phyloP scores from a whole-genome alignment of 2,329 filamentous ascomycete genomes.

The Cytospora paraplurivora region DNA sequence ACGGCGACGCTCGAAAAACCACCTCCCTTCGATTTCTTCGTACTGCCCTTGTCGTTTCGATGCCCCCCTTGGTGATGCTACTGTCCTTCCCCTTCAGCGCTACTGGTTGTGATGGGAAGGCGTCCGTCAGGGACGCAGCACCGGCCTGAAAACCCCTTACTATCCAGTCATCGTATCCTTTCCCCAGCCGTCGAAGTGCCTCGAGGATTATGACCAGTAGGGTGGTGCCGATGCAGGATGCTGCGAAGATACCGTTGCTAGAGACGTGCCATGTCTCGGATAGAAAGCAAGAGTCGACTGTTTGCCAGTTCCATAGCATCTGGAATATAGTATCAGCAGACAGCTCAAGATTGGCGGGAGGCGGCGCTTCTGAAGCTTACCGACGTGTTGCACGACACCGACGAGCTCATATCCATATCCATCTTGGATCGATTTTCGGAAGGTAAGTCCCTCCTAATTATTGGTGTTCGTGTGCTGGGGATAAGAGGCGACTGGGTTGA shows the following conservation, averaged over 20 bases:
- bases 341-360: neutral
- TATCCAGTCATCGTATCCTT: slow-evolving; percentile 46
- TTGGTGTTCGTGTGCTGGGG: neutral
- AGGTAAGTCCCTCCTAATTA: neutral
- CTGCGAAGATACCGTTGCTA: slow-evolving; percentile 45
- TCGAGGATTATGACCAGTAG: slow-evolving; percentile 45
- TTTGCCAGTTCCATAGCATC: slow-evolving; percentile 30
- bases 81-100: too few species aligned
- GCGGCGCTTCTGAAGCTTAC: slow-evolving; percentile 5
- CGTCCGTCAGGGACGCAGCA: slow-evolving; percentile 27
- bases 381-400: slow-evolving; percentile 25
- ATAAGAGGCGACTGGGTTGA: neutral
- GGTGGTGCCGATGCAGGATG: slow-evolving; percentile 47
- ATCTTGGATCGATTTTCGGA: slow-evolving; percentile 11
- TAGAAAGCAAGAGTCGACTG: slow-evolving; percentile 38
- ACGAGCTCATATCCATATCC: slow-evolving; percentile 25
- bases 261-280: slow-evolving; percentile 44
- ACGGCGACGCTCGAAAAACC: slow-evolving; percentile 42
- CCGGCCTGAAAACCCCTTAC: slow-evolving; percentile 43
- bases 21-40: slow-evolving; percentile 30
- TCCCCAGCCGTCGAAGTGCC: slow-evolving; percentile 44
- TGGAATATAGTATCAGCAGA: neutral
- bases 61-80: slow-evolving; percentile 5
- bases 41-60: neutral
- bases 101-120: neutral